Conservation (phyloP, 225 moss, liverwort and hornwort species). For the Ulota crispa region DNA sequence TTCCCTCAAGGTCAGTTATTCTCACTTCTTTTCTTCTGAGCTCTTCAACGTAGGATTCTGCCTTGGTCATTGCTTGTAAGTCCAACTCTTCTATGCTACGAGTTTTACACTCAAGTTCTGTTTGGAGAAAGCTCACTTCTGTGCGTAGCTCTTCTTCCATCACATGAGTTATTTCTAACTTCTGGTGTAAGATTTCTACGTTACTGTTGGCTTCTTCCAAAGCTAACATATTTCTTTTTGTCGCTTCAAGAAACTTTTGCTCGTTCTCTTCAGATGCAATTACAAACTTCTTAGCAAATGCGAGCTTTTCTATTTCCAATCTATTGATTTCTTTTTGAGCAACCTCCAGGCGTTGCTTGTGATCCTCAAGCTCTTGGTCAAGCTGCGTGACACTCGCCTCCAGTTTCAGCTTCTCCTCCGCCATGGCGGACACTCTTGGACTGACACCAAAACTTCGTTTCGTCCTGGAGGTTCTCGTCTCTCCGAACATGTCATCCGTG, state of each 20-base stretch:
- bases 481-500: slow-evolving; percentile 24
- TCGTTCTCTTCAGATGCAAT: neutral
- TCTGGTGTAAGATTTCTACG: no score
- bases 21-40: neutral
- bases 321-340: neutral
- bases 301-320: neutral
- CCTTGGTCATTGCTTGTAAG: neutral
- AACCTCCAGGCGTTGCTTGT: slow-evolving; percentile 2
- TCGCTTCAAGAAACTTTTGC: slow-evolving; percentile 25
- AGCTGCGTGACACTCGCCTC: slow-evolving; percentile 17
- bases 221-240: neutral
- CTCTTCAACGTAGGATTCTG: neutral
- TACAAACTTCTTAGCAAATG: neutral
- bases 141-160: neutral
- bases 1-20: slow-evolving; percentile 18
- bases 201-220: no score
- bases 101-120: slow-evolving; percentile 12
- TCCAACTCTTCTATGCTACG: slow-evolving; percentile 17
- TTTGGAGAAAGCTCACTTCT: neutral
- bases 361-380: slow-evolving; percentile 28
- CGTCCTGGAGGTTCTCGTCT: neutral
- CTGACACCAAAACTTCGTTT: slow-evolving; percentile 3
- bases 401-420: slow-evolving; percentile 25
- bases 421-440: neutral
- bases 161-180: no score